Conservation (phyloP, 2,329 filamentous ascomycete genomes). For the Xylaria sp. region DNA sequence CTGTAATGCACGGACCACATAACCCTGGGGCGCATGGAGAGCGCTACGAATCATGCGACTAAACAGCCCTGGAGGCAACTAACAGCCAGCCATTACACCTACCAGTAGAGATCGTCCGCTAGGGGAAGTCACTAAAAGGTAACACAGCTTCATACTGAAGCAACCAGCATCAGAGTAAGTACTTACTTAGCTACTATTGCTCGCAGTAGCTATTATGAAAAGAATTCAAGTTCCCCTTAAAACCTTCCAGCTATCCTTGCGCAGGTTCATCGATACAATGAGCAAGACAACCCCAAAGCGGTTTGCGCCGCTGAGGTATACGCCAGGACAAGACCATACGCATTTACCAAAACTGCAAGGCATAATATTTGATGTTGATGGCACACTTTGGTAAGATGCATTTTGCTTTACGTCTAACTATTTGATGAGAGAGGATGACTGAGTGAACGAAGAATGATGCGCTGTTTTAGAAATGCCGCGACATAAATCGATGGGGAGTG, state of each 20-base stretch:
- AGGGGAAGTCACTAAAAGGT: conserved; percentile 1
- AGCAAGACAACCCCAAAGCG: conserved; percentile 54
- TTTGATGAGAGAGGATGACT: no score
- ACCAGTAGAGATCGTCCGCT: not conserved
- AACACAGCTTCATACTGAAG: not conserved
- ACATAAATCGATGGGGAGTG: not conserved
- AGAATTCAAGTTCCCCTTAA: conserved; percentile 13
- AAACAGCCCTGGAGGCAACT: not conserved
- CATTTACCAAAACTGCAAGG: conserved; percentile 64
- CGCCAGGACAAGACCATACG: conserved; percentile 47
- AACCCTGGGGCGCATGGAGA: not conserved
- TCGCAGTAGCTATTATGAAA: conserved; percentile 25
- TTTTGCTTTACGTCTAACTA: not conserved
- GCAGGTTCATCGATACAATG: conserved; percentile 58
- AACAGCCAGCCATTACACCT: not conserved
- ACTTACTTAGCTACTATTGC: not conserved
- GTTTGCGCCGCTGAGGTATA: conserved; percentile 67
- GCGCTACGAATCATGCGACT: not conserved
- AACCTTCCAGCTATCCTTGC: conserved; percentile 42
- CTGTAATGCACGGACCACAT: conserved; percentile 41
- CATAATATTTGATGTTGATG: conserved; percentile 92
- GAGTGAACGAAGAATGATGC: not conserved
- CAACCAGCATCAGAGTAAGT: not conserved
- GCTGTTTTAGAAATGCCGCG: not conserved
- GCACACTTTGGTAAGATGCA: conserved; percentile 82